Evolutionary conservation across 2,329 filamentous ascomycete genomes (phyloP).

Genomic region (Tolypocladium pustulatum): DNA sequence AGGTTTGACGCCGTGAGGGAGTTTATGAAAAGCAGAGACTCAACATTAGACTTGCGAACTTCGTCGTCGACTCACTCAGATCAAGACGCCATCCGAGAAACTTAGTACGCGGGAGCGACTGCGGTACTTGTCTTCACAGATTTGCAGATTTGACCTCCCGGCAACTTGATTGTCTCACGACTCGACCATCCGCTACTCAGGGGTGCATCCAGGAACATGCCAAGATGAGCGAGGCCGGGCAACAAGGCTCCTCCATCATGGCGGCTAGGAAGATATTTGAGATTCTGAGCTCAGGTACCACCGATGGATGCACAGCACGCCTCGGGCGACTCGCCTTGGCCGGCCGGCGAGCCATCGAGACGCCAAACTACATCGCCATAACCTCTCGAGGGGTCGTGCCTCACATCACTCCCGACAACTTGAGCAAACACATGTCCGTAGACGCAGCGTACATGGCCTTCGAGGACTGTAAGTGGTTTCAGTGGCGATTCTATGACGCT

Average conservation of each 20-base stretch:
- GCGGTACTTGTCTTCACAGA: neutral
- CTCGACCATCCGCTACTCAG: neutral
- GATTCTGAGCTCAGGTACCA: constrained; percentile 29
- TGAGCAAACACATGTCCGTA: constrained; percentile 54
- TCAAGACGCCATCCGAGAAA: no score
- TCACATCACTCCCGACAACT: constrained; percentile 80
- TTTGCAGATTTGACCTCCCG: neutral
- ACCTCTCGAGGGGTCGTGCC: constrained; percentile 79
- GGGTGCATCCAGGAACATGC: constrained; percentile 2
- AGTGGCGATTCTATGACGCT: no score
- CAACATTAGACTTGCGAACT: neutral
- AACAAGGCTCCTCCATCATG: constrained; percentile 11
- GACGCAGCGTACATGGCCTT: constrained; percentile 68
- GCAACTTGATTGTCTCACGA: neutral
- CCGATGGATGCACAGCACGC: constrained; percentile 41
- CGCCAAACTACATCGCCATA: constrained; percentile 70
- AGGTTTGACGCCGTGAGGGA: neutral
- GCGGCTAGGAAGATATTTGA: constrained; percentile 28
- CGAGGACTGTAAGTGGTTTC: constrained; percentile 73
- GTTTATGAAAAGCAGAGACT: neutral
- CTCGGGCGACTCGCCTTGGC: constrained; percentile 56
- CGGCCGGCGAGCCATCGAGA: constrained; percentile 58
- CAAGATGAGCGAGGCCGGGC: constrained; percentile 18
- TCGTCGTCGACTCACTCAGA: neutral
- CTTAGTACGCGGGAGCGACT: neutral